These are phyloP conservation scores for Candolleomyces aberdarensis DNA, from an alignment of 768 basidiomycete genomes.

Conservation along the genomic window DNA sequence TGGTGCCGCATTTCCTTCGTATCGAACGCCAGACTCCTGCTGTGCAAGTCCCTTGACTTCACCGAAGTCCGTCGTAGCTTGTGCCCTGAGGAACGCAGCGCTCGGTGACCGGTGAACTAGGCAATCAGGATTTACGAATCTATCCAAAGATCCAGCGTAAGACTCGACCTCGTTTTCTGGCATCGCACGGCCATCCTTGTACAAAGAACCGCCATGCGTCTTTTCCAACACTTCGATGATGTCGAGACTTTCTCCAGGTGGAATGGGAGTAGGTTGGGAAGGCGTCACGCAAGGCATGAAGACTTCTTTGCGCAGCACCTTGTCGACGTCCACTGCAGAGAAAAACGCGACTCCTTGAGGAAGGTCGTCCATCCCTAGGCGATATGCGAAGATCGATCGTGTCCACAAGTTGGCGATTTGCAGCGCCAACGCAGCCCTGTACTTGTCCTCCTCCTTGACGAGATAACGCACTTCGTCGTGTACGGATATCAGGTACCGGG, in stretches of 20 bases:
- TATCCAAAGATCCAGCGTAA: conserved; percentile 35
- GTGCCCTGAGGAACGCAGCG: conserved; percentile 71
- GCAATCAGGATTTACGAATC: conserved; percentile 58
- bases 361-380: conserved; percentile 92
- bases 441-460: conserved; percentile 82
- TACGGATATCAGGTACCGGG: conserved; percentile 93
- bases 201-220: conserved; percentile 69
- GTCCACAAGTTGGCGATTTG: conserved; percentile 98
- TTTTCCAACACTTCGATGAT: conserved; percentile 62
- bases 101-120: conserved; percentile 61
- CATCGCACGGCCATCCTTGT: conserved; percentile 60
- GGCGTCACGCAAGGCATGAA: conserved; percentile 96
- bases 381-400: conserved; percentile 83
- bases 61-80: conserved; percentile 67
- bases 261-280: conserved; percentile 78
- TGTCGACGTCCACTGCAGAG: conserved; percentile 92
- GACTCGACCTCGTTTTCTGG: conserved; percentile 16
- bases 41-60: conserved; percentile 71
- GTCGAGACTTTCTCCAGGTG: conserved; percentile 83
- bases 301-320: conserved; percentile 90
- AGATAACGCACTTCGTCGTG: conserved; percentile 97
- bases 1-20: conserved; percentile 27
- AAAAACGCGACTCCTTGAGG: conserved; percentile 97
- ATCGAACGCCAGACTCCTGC: conserved; percentile 42
- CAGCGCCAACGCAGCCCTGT: conserved; percentile 87